These are phyloP conservation scores for Russula ochroleuca DNA, from an alignment of 768 basidiomycete genomes.

Conservation along the genomic window DNA sequence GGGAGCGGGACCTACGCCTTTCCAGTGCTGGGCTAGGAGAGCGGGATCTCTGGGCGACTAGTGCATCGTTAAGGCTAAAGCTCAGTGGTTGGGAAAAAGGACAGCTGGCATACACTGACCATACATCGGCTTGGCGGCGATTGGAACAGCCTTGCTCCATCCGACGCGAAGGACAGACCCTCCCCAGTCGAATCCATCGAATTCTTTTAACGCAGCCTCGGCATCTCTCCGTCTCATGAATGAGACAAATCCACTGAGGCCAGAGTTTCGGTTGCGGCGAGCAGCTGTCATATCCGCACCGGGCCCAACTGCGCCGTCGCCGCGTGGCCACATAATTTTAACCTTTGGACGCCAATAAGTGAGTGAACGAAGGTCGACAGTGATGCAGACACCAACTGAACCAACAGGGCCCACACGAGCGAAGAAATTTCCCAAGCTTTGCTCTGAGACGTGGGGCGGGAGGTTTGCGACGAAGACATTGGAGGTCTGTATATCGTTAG, in stretches of 20 bases:
- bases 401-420: slow-evolving; percentile 90
- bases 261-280: slow-evolving; percentile 64
- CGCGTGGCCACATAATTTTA: slow-evolving; percentile 99
- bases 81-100: background rate
- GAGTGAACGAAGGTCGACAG: background rate
- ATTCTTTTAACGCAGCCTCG: slow-evolving; percentile 79
- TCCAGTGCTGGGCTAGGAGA: slow-evolving; percentile 36
- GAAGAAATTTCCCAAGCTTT: slow-evolving; percentile 83
- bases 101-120: slow-evolving; percentile 43
- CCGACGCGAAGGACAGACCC: slow-evolving; percentile 83
- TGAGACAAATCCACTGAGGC: slow-evolving; percentile 93
- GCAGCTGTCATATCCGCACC: slow-evolving; percentile 73
- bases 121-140: slow-evolving; percentile 75
- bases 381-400: slow-evolving; percentile 51
- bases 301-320: slow-evolving; percentile 61
- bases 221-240: slow-evolving; percentile 94
- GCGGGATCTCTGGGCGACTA: slow-evolving; percentile 24
- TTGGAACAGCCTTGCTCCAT: slow-evolving; percentile 95
- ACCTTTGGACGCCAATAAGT: slow-evolving; percentile 46
- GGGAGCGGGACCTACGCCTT: slow-evolving; percentile 36
- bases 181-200: slow-evolving; percentile 95
- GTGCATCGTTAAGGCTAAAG: background rate
- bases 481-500: slow-evolving; percentile 59
- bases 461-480: slow-evolving; percentile 96
- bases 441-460: slow-evolving; percentile 82